Base-by-base conservation (phyloP, 1,284 basidiomycete genomes). In the Irpex lacteus region DNA sequence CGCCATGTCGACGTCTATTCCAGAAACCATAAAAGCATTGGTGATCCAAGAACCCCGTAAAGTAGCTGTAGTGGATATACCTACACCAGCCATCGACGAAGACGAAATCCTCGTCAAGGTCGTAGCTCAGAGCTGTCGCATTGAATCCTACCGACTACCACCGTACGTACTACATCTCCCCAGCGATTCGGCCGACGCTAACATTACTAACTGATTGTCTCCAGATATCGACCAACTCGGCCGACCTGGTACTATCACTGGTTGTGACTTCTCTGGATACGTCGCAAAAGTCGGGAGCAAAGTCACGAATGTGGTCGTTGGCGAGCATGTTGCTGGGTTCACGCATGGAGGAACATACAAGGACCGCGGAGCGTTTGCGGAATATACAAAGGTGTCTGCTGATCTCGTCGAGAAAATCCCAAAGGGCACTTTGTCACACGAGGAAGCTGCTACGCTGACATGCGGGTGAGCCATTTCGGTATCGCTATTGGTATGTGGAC, bases 371-470 rank as follows among this genome's bases (percentile, higher is more conserved):
- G 73, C 76, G 7, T 77, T 73, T 66, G 77, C 78, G 5, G 75
- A 83, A 67, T 82, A 80, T 68, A 67, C 78, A 59, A 75, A 74
- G 66, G 70, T 69, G 2, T 65, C 71, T 18, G 72, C 70, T 2
- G 69, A 73, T n/a, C 68, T 77, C 1, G 70, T 72, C 0, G 76
- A 75, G 73, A 71, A 71, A 36, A 71, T 76, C 0, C 76, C 78
- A 9, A 19, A 26, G 2, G 65, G 69, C 2, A 69, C n/a, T 4
- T 34, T 74, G 18, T 67, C 68, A 6, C 67, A 74, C 58, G 77
- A 78, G 37, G 72, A 80, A 55, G 81, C 81, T 0, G 77, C 78
- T 7, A 77, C 79, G 0, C 72, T 78, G 57, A 77, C 77, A n/a
- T 71, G 77, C 59, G 75, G 71, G 61, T 80, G 65, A 65, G 71